A percentile compares a stretch with the other conserved stretches of the same genome.
These are phyloP conservation scores for Pontederia paniculata DNA, from an alignment of 176 grass and related monocot species.

Conservation along the genomic window DNA sequence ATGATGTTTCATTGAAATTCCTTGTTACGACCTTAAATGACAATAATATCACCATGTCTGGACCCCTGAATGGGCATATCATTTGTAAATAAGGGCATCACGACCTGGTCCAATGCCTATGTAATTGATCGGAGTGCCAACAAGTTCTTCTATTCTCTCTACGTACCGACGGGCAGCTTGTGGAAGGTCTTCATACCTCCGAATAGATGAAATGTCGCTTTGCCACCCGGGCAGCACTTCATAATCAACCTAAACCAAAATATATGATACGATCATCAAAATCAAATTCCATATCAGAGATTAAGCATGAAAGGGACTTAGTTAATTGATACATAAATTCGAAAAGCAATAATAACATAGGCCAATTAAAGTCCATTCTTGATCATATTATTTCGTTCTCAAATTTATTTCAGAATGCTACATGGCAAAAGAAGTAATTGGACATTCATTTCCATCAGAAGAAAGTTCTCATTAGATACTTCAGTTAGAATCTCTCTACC, in stretches of 20 bases:
- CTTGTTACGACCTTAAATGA: too few relatives aligned
- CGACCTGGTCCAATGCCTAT: constrained; percentile 85
- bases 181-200: constrained; percentile 60
- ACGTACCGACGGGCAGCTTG: constrained; percentile 51
- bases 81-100: constrained; percentile 91
- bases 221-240: constrained; percentile 82
- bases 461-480: too few relatives aligned
- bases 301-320: too few relatives aligned
- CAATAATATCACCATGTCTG: too few relatives aligned
- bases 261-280: background rate
- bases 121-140: constrained; percentile 73
- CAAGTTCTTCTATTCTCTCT: constrained; percentile 80
- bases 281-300: background rate
- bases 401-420: too few relatives aligned
- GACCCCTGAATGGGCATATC: too few relatives aligned
- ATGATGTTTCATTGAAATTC: too few relatives aligned
- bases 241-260: constrained; percentile 57
- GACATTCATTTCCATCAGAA: background rate
- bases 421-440: background rate
- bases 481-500: background rate
- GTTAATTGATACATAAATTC: too few relatives aligned
- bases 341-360: too few relatives aligned
- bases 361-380: too few relatives aligned
- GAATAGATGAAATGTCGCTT: constrained; percentile 57
- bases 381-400: too few relatives aligned